phyloP scores from a whole-genome alignment of 345 rosid genomes.

The Combretum micranthum region DNA sequence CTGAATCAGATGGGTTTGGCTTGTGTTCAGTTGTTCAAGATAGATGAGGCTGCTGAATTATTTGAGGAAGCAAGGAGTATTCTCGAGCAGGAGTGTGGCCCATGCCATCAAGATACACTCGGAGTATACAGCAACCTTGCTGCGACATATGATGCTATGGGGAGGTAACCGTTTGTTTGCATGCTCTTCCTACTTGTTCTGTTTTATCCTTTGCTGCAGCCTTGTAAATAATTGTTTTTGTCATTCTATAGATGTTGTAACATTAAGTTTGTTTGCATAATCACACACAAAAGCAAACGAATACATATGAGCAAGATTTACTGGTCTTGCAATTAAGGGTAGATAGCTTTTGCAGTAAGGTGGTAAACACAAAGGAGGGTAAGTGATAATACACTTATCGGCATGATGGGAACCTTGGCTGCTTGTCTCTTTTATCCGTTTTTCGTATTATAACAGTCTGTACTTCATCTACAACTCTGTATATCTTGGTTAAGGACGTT shows the following conservation, averaged over 20 bases:
- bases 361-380: no score
- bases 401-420: no score
- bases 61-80: slow-evolving; percentile 89
- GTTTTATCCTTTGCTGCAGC: neutral
- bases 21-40: slow-evolving; percentile 95
- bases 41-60: slow-evolving; percentile 89
- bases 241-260: neutral
- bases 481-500: no score
- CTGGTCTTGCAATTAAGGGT: no score
- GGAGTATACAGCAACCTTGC: slow-evolving; percentile 98
- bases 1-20: slow-evolving; percentile 99
- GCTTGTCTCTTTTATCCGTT: no score
- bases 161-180: slow-evolving; percentile 55
- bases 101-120: slow-evolving; percentile 94
- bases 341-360: no score
- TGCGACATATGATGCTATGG: slow-evolving; percentile 99
- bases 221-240: neutral
- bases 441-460: no score
- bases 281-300: no score
- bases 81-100: slow-evolving; percentile 88
- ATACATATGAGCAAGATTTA: no score
- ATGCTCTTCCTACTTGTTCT: neutral
- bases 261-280: no score
- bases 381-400: no score
- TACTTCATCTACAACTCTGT: no score